These are phyloP conservation scores for Hymenoscyphus fraxineus DNA, from an alignment of 2,329 filamentous ascomycete species.

Conservation along the genomic window DNA sequence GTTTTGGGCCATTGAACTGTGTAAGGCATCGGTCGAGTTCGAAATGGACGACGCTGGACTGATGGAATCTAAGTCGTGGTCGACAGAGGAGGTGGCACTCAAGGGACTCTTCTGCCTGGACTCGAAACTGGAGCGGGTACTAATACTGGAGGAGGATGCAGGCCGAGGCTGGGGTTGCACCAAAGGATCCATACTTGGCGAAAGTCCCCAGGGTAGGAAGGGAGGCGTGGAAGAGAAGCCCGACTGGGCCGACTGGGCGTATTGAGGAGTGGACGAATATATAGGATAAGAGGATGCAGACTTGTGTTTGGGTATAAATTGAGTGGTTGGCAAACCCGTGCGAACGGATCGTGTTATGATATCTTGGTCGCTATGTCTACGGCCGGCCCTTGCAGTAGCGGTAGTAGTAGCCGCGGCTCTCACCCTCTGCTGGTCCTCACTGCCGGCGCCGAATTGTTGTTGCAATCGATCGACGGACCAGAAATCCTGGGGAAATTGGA, in stretches of 20 bases:
- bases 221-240: conserved; percentile 12
- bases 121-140: conserved; percentile 25
- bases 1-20: conserved; percentile 8
- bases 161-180: conserved; percentile 17
- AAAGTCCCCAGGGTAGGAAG: conserved; percentile 14
- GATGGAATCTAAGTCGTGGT: conserved; percentile 23
- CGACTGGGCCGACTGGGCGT: conserved; percentile 3
- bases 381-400: not conserved
- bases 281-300: conserved; percentile 22
- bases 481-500: conserved; percentile 1
- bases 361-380: conserved; percentile 23
- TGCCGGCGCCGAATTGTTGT: conserved; percentile 5
- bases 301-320: conserved; percentile 19
- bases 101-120: conserved; percentile 30
- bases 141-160: conserved; percentile 18
- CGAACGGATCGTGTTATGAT: conserved; percentile 22
- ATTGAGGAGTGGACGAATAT: conserved; percentile 18
- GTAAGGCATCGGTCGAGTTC: conserved; percentile 13
- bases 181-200: conserved; percentile 24
- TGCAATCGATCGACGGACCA: conserved; percentile 7
- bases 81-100: conserved; percentile 27
- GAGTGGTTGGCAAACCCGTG: conserved; percentile 14
- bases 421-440: conserved; percentile 5
- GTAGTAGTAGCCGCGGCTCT: not conserved
- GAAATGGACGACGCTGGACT: conserved; percentile 22